Evolutionary conservation across 345 rosid genomes (phyloP), one percentile per base, ranked within the genome.

Genomic region (Eucalyptus polyanthemos): DNA sequence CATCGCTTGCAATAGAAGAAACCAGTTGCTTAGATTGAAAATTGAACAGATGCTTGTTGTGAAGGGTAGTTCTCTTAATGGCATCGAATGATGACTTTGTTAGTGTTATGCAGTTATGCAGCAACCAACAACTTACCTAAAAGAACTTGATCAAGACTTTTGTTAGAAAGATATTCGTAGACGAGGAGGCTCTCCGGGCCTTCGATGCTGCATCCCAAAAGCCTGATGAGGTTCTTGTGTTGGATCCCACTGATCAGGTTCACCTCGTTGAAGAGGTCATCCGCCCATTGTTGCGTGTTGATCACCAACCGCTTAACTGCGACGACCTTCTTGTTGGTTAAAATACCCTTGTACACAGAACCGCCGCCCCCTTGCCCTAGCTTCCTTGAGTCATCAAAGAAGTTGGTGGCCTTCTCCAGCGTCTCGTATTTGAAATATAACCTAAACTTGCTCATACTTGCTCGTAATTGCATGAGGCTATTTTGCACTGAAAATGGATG

Each of bases 161-260:
- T 93, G 42, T 97, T 96, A 7, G 95, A 94, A 60, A 96, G 94
- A 90, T 95, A 96, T 89, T 97, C 98, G 25, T 97, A 96, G 76
- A 97, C 95, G 16, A 97, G 94, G 91, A 96, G 96, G 92, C 99
- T 95, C 60, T 95, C 96, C 1, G 97, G 98, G 58, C 99, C 99
- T 95, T 96, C 97, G 40, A 96, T 95, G 91, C 97, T 95, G 90
- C 99, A 97, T 37, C 99, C 99, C 83, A 97, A 88, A 40, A 97
- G 95, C 86, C 89, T 93, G n/a, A 96, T 94, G 50, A 97, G 94
- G 92, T 95, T 96, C 92, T 92, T 89, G 91, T 97, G 98, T 83
- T 93, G 92, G 87, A 95, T 93, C 49, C 94, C 94, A 50, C 90
- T 95, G 86, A 95, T 97, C 87, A 95, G 67, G 90, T 96, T 95